A percentile compares a stretch with the other conserved stretches of the same genome.
Conservation (phyloP, 148 eudicot genomes). For the Cornus suecica region DNA sequence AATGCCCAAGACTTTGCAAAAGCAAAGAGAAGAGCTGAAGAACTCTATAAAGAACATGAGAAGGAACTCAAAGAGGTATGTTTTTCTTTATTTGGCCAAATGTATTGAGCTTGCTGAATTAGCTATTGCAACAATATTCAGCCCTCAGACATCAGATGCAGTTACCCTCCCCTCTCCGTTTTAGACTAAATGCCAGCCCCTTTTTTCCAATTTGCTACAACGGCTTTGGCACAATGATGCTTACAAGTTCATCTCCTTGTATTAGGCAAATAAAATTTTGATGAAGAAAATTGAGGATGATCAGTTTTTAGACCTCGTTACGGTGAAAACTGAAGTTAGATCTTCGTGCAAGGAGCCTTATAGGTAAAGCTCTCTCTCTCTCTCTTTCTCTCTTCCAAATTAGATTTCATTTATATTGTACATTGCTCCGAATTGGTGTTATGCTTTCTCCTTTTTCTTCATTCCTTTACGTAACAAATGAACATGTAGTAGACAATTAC, state of each 20-base stretch:
- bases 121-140: background rate
- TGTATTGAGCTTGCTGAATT: background rate
- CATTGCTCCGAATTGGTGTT: too few species aligned
- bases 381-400: background rate
- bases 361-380: constrained; percentile 47
- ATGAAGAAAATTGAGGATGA: constrained; percentile 86
- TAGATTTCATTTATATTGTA: background rate
- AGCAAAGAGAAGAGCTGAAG: constrained; percentile 62
- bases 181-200: too few species aligned
- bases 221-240: background rate
- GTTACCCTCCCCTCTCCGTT: too few species aligned
- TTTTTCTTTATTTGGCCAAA: background rate
- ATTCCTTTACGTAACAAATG: too few species aligned
- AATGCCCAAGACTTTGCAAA: constrained; percentile 78
- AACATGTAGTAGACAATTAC: too few species aligned
- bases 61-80: constrained; percentile 79
- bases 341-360: constrained; percentile 90
- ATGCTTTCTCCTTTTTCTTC: too few species aligned
- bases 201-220: too few species aligned
- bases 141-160: background rate
- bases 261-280: constrained; percentile 84
- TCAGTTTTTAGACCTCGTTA: constrained; percentile 78
- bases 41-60: constrained; percentile 79
- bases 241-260: constrained; percentile 14
- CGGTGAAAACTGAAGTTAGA: constrained; percentile 67